These are phyloP conservation scores for Alternaria angustiovoidea DNA, from an alignment of 2,329 filamentous ascomycete species.

Conservation along the genomic window DNA sequence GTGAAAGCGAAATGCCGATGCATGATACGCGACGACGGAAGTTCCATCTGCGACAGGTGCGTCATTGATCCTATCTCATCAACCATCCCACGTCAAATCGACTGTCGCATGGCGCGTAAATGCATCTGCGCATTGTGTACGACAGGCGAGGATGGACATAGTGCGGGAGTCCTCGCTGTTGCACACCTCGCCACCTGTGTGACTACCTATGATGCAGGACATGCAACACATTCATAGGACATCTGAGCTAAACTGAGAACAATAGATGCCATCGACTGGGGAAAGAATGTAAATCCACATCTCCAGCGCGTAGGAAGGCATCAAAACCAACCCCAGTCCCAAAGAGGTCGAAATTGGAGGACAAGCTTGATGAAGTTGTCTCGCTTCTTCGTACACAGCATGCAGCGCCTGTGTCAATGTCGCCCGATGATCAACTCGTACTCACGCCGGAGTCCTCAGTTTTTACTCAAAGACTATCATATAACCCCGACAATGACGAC, in stretches of 20 bases:
- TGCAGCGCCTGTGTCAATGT: background rate
- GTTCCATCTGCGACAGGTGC: slow-evolving; percentile 33
- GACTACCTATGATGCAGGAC: no score
- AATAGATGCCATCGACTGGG: slow-evolving; percentile 26
- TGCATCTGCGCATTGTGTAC: background rate
- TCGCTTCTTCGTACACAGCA: slow-evolving; percentile 35
- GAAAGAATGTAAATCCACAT: slow-evolving; percentile 24
- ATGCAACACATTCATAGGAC: background rate
- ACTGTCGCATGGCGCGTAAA: background rate
- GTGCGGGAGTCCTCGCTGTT: background rate
- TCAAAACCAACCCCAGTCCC: slow-evolving; percentile 6
- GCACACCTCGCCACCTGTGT: background rate
- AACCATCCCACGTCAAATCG: background rate
- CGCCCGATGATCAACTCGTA: slow-evolving; percentile 6
- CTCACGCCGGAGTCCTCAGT: slow-evolving; percentile 19
- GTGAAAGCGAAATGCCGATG: slow-evolving; percentile 38
- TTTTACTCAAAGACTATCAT: background rate
- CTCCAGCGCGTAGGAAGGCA: slow-evolving; percentile 15
- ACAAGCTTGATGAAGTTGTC: slow-evolving; percentile 44
- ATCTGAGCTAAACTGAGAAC: background rate
- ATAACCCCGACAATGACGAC: background rate
- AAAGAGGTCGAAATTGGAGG: slow-evolving; percentile 35
- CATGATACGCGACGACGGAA: slow-evolving; percentile 20
- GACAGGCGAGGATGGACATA: background rate
- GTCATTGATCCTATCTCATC: background rate